Conservation (phyloP, 495 filamentous ascomycete genomes). For the Talaromyces thailandensis region DNA sequence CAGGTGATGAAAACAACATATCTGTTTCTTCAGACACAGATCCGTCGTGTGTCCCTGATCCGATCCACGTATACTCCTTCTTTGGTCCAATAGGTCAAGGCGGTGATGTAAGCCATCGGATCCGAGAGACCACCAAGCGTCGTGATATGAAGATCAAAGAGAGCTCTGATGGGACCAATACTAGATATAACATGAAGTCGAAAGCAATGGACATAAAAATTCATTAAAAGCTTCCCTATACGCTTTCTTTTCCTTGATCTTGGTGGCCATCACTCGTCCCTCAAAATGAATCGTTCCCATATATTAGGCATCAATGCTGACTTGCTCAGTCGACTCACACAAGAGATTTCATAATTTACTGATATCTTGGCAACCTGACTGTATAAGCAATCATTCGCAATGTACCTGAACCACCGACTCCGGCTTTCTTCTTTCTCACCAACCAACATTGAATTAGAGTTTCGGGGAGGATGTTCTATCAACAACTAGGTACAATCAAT, state of each 20-base stretch:
- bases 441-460: too few relatives aligned
- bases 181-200: not conserved
- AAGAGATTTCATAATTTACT: too few relatives aligned
- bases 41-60: not conserved
- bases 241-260: not conserved
- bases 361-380: too few relatives aligned
- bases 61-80: conserved; percentile 3
- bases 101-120: conserved; percentile 15
- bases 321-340: too few relatives aligned
- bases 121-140: conserved; percentile 5
- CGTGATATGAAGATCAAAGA: conserved; percentile 35
- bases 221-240: not conserved
- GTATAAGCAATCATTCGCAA: too few relatives aligned
- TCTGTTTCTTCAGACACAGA: conserved; percentile 3
- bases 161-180: conserved; percentile 35
- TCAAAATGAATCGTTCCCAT: too few relatives aligned
- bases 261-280: too few relatives aligned
- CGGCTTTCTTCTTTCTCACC: not conserved
- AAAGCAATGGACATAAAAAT: not conserved
- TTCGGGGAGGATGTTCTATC: too few relatives aligned
- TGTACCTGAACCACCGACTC: too few relatives aligned
- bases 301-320: too few relatives aligned
- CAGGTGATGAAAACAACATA: conserved; percentile 7
- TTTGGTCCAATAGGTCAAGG: conserved; percentile 10
- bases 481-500: too few relatives aligned